Evolutionary conservation across 768 basidiomycete genomes (phyloP).

Genomic region (Chiua virens): DNA sequence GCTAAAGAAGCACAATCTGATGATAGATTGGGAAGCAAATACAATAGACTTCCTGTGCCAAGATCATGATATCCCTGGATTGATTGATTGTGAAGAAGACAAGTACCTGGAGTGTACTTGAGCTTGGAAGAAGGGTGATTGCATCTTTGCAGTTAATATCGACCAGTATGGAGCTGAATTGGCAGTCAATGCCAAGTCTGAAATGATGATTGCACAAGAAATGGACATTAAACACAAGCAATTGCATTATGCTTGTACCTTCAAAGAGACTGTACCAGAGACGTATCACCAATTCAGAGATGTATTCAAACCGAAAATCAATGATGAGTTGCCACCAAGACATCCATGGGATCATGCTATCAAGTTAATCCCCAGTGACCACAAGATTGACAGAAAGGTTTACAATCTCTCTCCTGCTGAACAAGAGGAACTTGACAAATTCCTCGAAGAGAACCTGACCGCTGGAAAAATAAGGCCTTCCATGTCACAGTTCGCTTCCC

Average conservation of each 20-base stretch:
- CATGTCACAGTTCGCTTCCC: constrained; percentile 19
- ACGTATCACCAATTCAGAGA: not conserved
- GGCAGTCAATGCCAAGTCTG: too few species aligned
- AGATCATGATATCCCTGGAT: not conserved
- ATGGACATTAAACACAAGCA: too few species aligned
- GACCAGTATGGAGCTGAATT: too few species aligned
- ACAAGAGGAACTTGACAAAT: not conserved
- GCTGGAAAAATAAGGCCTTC: constrained; percentile 16
- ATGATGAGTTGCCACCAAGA: not conserved
- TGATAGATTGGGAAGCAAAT: not conserved
- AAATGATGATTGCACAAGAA: too few species aligned
- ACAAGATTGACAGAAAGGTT: not conserved
- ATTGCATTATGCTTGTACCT: not conserved
- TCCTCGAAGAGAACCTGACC: not conserved
- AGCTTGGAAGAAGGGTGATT: too few species aligned
- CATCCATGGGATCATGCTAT: not conserved
- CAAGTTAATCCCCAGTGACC: not conserved
- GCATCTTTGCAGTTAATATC: too few species aligned
- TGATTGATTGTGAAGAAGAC: not conserved
- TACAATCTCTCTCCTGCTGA: not conserved
- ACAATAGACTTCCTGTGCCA: not conserved
- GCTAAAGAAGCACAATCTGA: too few species aligned
- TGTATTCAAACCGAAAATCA: not conserved
- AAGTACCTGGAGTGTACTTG: not conserved
- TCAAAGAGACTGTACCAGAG: not conserved